These are phyloP conservation scores for Leccinum longicurvipes DNA, from an alignment of 768 basidiomycete genomes.

Conservation along the genomic window DNA sequence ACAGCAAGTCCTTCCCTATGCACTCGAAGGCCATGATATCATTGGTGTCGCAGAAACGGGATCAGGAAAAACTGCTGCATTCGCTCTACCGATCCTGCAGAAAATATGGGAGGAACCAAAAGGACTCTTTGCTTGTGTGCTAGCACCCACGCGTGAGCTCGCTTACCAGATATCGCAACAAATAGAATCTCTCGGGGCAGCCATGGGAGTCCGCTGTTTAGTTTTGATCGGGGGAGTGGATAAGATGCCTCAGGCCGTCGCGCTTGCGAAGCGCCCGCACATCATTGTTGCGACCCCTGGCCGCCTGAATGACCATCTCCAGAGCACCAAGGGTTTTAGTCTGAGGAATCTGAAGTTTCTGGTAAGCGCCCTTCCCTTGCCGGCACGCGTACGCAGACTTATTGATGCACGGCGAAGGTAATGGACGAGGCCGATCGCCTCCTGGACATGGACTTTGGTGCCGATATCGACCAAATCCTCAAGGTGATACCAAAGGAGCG, in stretches of 20 bases:
- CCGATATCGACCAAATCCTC: conserved; percentile 93
- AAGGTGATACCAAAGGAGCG: conserved; percentile 93
- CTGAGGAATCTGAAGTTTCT: conserved; percentile 82
- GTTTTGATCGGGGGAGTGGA: conserved; percentile 97
- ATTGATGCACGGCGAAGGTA: conserved; percentile 52
- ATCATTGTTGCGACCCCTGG: conserved; percentile 95
- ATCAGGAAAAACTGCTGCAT: conserved; percentile 96
- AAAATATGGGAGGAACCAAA: conserved; percentile 95
- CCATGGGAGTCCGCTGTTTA: conserved; percentile 88
- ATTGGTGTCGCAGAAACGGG: conserved; percentile 99
- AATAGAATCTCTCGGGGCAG: conserved; percentile 86
- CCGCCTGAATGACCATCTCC: conserved; percentile 87
- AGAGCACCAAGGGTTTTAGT: conserved; percentile 96
- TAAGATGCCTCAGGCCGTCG: conserved; percentile 85
- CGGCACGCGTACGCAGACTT: background rate
- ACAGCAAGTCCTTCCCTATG: conserved; percentile 76
- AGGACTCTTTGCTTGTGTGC: conserved; percentile 87
- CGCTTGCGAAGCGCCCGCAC: conserved; percentile 91
- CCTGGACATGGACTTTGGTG: conserved; percentile 94
- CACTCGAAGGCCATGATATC: conserved; percentile 88
- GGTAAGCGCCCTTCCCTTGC: conserved; percentile 42
- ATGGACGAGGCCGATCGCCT: conserved; percentile 96
- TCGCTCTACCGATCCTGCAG: conserved; percentile 93
- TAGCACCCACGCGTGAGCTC: conserved; percentile 97
- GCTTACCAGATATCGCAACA: conserved; percentile 99